Base-by-base conservation (phyloP, 805 yeast genomes). In the Sporopachydermia lactativora region DNA sequence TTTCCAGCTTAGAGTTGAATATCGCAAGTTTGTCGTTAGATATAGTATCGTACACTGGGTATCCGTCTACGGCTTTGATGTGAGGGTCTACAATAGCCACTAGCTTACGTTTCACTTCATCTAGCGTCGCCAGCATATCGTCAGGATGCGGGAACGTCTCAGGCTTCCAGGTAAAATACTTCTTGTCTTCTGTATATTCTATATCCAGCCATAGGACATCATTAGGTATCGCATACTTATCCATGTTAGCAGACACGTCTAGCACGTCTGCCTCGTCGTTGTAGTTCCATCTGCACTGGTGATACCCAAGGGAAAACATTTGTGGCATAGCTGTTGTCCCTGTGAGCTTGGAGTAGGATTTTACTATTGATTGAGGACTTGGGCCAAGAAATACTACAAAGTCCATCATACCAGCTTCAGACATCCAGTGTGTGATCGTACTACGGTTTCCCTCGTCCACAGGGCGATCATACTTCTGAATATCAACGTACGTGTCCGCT, bases 211-310 rank as follows among this genome's bases (percentile, higher is more conserved):
- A 92, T 40, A 92, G 81, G 11, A 81, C 75, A 56, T 92, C 98
- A 54, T 77, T 82, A 2, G 97, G 96, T 43, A 92, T 75, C 36
- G 65, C 71, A 50, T 73, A 55, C 44, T 70, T 64, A 56, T 89
- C 97, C 70, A 92, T 79, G 42, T 73, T 68, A 2, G 65, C 55
- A 47, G 71, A 70, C 11, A 92, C 80, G 4, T 67, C 74, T n/a
- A 85, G 58, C 1, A 92, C 89, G 58, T 92, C 98, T 6, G 68
- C 67, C 53, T 83, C 88, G 50, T 81, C 88, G 54, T 84, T 83
- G 61, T 92, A 92, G 57, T 92, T 92, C 98, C 98, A 92, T 52
- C 97, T 71, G 54, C 96, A 89, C 59, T 92, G 98, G 54, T 92
- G 97, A 54, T 92, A 84, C 0, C 95, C 97, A 11, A 86, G 57